Conservation (phyloP, 2,329 filamentous ascomycete genomes). For the Cadophora sp. region DNA sequence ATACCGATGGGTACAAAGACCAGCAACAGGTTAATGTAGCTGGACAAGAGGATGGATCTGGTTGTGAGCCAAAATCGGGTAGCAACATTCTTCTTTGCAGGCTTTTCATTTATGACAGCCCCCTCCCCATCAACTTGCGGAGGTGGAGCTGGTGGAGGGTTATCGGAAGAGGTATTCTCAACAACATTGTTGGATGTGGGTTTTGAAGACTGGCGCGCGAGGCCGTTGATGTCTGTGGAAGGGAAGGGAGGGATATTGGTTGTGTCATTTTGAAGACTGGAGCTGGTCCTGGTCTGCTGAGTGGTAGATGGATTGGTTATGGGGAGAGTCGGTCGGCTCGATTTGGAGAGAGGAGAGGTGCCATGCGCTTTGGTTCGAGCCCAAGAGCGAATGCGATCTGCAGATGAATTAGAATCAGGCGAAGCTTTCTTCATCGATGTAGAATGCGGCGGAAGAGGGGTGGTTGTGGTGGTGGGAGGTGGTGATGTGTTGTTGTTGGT, state of each 20-base stretch:
- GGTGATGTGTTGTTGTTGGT: not conserved
- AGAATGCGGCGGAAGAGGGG: constrained; percentile 12
- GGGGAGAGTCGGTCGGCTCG: constrained; percentile 47
- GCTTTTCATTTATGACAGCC: constrained; percentile 58
- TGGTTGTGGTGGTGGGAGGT: not conserved
- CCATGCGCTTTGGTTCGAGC: constrained; percentile 62
- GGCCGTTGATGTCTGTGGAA: constrained; percentile 40
- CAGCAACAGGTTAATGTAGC: constrained; percentile 79
- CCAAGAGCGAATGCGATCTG: constrained; percentile 64
- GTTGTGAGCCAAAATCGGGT: constrained; percentile 47
- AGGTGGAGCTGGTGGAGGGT: constrained; percentile 52
- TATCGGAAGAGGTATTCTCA: constrained; percentile 46
- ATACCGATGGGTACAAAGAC: constrained; percentile 83
- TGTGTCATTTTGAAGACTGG: constrained; percentile 37
- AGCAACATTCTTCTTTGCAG: constrained; percentile 41
- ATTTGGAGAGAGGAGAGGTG: constrained; percentile 50
- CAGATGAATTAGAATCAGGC: constrained; percentile 56
- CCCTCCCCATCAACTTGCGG: constrained; percentile 61
- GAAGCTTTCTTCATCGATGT: constrained; percentile 68
- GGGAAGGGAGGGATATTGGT: constrained; percentile 37
- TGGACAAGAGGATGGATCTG: constrained; percentile 70
- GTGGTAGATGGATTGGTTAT: constrained; percentile 45
- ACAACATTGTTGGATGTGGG: constrained; percentile 43
- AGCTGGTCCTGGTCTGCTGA: constrained; percentile 33
- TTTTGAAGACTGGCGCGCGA: constrained; percentile 38